Base-by-base conservation (phyloP, 1,284 basidiomycete genomes). In the Cryptococcus amylolentus region DNA sequence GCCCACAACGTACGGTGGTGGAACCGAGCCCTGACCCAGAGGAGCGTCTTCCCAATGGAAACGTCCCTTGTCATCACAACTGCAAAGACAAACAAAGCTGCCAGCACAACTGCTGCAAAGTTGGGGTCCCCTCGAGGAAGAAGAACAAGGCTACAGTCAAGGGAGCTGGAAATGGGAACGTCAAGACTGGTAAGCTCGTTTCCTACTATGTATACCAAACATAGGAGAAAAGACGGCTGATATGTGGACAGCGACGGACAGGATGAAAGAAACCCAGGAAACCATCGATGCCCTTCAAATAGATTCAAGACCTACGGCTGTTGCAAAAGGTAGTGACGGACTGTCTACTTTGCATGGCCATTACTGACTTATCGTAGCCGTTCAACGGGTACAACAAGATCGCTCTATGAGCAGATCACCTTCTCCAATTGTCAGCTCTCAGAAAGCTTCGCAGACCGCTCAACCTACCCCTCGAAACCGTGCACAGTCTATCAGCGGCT, bases 41-140 rank as follows among this genome's bases (percentile, higher is more conserved):
- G 20, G 38, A 42, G 14, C n/a, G 20, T 4, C 46, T 45, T 16
- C 51, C 51, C 5, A 52, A 52, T 37, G 51, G 42, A 14, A 46
- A 49, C 39, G 28, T 44, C 23, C 40, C 14, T 16, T 51, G 54
- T 18, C 54, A 55, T 39, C 54, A 55, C 27, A 28, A 16, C 16
- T 55, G 54, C 14, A 45, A 51, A 26, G 47, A 51, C 37, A 45
- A 44, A 7, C 8, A 44, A 43, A 18, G 39, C 8, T 55, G 54
- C 23, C 18, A 35, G n/a, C 54, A 55, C 37, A 23, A n/a, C 8
- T 55, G 48, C 20, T 55, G 54, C 42, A 45, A 44, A 39, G 37
- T 18, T 16, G 54, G 54, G 13, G 44, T 54, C 18, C 38, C 49
- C 8, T 18, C 27, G 14, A 50, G 23, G 14, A 50, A 40, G 13